phyloP scores from a whole-genome alignment of 495 filamentous ascomycete species.

The Hypoxylon lenormandii region DNA sequence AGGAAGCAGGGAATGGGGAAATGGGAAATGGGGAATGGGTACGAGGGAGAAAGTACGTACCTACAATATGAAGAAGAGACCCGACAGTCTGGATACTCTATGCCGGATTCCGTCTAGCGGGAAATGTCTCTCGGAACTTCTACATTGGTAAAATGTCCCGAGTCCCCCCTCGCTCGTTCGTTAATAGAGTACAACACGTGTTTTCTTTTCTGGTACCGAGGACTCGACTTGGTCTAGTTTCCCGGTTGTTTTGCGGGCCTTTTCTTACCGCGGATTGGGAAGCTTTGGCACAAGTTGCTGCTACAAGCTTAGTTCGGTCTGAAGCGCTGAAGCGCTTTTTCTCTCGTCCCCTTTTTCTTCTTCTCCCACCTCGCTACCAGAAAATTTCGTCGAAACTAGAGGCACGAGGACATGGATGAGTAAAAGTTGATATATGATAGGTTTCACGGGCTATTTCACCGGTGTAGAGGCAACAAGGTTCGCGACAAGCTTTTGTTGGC shows the following conservation, averaged over 20 bases:
- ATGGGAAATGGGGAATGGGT: no score
- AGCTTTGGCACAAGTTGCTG: not conserved
- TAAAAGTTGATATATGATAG: no score
- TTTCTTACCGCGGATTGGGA: not conserved
- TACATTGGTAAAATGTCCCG: constrained; percentile 24
- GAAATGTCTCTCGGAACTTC: constrained; percentile 17
- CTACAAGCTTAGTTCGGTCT: not conserved
- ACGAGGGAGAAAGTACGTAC: not conserved
- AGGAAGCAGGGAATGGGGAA: no score
- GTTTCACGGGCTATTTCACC: no score
- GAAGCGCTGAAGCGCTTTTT: not conserved
- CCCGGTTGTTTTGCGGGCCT: constrained; percentile 20
- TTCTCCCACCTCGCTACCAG: no score
- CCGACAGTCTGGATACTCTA: constrained; percentile 39
- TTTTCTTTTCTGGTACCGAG: constrained; percentile 29
- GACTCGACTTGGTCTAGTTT: constrained; percentile 15
- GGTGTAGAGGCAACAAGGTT: not conserved
- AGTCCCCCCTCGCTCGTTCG: not conserved
- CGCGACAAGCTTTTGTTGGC: not conserved
- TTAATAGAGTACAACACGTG: not conserved
- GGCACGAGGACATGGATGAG: no score
- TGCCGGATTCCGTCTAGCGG: constrained; percentile 27
- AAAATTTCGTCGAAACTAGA: no score
- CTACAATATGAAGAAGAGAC: constrained; percentile 13
- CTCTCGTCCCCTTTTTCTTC: no score